Percentiles rank a stretch among this genome's conserved stretches.
Conservation (phyloP, 2,329 filamentous ascomycete species). For the Spiromastix sp. region DNA sequence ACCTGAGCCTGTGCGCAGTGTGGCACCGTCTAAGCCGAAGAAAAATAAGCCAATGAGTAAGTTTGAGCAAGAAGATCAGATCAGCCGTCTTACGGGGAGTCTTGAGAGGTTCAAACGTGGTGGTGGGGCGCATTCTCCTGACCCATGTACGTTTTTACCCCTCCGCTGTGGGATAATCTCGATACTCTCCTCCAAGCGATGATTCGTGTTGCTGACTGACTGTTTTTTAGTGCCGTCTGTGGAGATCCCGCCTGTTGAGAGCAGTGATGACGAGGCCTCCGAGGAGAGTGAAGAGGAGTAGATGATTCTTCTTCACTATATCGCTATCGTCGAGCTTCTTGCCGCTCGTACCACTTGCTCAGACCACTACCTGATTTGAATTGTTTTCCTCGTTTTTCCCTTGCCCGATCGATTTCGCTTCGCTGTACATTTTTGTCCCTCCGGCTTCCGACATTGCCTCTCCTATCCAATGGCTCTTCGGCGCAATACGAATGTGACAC, state of each 20-base stretch:
- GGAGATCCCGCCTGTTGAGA: conserved; percentile 28
- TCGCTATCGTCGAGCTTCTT: too few species aligned
- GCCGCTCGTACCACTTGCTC: too few species aligned
- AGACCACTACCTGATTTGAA: too few species aligned
- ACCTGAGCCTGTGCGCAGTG: conserved; percentile 20
- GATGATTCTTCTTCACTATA: conserved; percentile 5
- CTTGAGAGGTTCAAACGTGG: conserved; percentile 36
- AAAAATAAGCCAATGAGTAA: conserved; percentile 45
- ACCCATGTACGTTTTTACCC: conserved; percentile 18
- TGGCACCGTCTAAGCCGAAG: conserved; percentile 34
- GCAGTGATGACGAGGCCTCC: conserved; percentile 38
- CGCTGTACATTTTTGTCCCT: too few species aligned
- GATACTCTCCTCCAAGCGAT: too few species aligned
- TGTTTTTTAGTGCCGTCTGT: conserved; percentile 26
- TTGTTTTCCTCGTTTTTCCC: too few species aligned
- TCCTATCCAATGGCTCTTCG: too few species aligned
- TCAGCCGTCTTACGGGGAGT: conserved; percentile 37
- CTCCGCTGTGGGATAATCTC: background rate
- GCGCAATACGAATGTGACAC: too few species aligned
- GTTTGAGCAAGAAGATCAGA: conserved; percentile 40
- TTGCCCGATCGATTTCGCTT: too few species aligned
- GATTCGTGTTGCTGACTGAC: background rate
- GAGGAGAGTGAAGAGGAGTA: conserved; percentile 42
- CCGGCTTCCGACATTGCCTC: too few species aligned
- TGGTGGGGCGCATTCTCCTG: conserved; percentile 28